Percentiles rank a stretch among this genome's conserved stretches.
phyloP scores from a whole-genome alignment of 2,329 filamentous ascomycete species.

The Periconia sp. region DNA sequence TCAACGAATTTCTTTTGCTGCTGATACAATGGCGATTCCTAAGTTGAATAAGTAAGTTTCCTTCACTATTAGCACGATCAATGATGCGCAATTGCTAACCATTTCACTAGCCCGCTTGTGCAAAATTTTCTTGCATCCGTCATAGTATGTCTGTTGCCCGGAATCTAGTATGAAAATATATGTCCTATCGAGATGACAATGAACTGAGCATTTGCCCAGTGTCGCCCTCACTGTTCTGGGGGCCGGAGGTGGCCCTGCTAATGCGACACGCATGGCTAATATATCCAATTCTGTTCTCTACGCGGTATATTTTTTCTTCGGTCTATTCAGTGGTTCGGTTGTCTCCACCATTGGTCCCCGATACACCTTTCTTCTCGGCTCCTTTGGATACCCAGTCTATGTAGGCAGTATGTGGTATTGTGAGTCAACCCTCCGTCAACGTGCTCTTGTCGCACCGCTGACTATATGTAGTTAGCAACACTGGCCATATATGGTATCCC shows the following conservation, averaged over 20 bases:
- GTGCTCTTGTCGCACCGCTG: background rate
- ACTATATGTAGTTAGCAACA: constrained; percentile 1
- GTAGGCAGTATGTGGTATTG: constrained; percentile 6
- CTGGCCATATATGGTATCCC: constrained; percentile 3
- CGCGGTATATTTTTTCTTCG: constrained; percentile 10
- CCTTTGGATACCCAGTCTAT: constrained; percentile 1
- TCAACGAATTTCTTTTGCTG: too few relatives aligned
- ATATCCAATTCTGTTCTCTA: constrained; percentile 11
- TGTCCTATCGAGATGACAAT: background rate
- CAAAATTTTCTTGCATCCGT: constrained; percentile 15
- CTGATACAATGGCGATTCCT: too few relatives aligned
- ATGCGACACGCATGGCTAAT: constrained; percentile 13
- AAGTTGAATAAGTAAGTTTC: too few relatives aligned
- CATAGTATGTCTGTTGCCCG: constrained; percentile 8
- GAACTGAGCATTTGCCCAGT: background rate
- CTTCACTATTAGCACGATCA: too few relatives aligned
- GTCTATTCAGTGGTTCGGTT: constrained; percentile 13
- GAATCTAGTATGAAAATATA: constrained; percentile 9
- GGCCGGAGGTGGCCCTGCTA: constrained; percentile 12
- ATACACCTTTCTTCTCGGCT: constrained; percentile 9
- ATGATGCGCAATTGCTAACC: background rate
- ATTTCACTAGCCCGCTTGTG: background rate
- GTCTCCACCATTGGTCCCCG: constrained; percentile 12
- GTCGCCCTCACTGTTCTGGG: constrained; percentile 11
- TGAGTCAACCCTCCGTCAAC: background rate